Evolutionary conservation across 2,329 filamentous ascomycete species (phyloP).

Genomic region (Amylocarpus encephaloides): DNA sequence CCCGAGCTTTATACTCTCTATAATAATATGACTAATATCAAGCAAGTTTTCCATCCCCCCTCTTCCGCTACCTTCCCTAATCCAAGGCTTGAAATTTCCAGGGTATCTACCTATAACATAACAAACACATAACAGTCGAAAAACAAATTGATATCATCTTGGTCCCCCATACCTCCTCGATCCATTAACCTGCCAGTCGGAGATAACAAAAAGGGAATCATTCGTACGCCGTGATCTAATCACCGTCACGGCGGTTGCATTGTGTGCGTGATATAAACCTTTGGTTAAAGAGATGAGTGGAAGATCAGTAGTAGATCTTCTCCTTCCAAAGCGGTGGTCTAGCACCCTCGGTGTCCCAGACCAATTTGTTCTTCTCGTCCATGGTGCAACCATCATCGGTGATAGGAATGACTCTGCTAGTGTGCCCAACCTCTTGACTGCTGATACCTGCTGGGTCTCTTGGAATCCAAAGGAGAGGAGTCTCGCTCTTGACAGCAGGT

Average conservation of each 20-base stretch:
- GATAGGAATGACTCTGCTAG: conserved; percentile 65
- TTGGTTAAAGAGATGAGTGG: neutral
- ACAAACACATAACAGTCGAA: neutral
- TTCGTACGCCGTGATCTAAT: neutral
- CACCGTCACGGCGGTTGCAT: neutral
- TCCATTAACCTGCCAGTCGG: neutral
- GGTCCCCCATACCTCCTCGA: too few relatives aligned
- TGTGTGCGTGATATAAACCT: neutral
- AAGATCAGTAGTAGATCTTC: conserved; percentile 35
- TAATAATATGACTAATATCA: too few relatives aligned
- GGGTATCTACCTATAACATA: neutral
- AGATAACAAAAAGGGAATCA: neutral
- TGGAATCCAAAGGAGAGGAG: conserved; percentile 79
- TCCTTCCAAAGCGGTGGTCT: conserved; percentile 53
- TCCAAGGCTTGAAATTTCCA: neutral
- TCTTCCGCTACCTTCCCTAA: too few relatives aligned
- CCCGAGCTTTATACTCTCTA: too few relatives aligned
- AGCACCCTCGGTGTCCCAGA: conserved; percentile 50
- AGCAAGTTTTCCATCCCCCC: too few relatives aligned
- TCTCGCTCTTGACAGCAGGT: conserved; percentile 56
- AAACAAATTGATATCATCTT: neutral
- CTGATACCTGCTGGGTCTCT: conserved; percentile 68
- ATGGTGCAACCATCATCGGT: conserved; percentile 71
- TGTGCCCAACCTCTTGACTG: conserved; percentile 69
- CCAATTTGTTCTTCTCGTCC: conserved; percentile 62